Percentiles rank a stretch among this genome's conserved stretches.
Evolutionary conservation across 257 asterid genomes (phyloP).

Genomic region (Nicotiana tomentosiformis): DNA sequence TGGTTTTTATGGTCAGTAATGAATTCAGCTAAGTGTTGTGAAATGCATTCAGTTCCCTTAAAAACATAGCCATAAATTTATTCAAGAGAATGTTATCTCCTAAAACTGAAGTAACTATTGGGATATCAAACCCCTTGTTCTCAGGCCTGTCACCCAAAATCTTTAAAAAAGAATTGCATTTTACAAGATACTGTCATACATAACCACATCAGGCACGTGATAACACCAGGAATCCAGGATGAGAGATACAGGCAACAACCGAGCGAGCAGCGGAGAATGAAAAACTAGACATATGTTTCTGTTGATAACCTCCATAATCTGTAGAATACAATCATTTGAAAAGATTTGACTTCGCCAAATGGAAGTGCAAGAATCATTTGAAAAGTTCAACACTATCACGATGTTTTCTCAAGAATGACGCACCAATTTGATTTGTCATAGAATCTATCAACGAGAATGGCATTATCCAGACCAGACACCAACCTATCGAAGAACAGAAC

Average conservation of each 20-base stretch:
- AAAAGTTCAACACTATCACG: slow-evolving; percentile 15
- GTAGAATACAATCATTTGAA: not conserved
- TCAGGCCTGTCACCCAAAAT: not conserved
- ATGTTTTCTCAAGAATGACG: slow-evolving; percentile 78
- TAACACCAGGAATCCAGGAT: not conserved
- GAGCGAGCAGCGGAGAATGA: not conserved
- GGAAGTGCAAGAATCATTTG: not conserved
- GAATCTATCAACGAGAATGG: slow-evolving; percentile 69
- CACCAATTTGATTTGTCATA: slow-evolving; percentile 97
- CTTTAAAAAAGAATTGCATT: not conserved
- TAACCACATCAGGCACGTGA: not conserved
- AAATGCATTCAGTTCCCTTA: slow-evolving; percentile 2
- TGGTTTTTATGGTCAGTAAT: not conserved
- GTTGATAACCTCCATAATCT: not conserved
- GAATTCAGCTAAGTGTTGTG: not conserved
- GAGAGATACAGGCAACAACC: not conserved
- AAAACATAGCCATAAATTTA: slow-evolving; percentile 1
- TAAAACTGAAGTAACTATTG: not conserved
- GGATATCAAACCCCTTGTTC: not conserved
- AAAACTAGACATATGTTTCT: not conserved
- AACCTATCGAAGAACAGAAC: slow-evolving; percentile 38
- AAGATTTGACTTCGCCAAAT: not conserved
- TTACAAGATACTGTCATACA: not conserved
- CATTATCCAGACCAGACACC: slow-evolving; percentile 55
- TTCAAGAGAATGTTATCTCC: not conserved